These are phyloP conservation scores for Dendrobium officinale DNA, from an alignment of 106 monocot genomes.

Conservation along the genomic window DNA sequence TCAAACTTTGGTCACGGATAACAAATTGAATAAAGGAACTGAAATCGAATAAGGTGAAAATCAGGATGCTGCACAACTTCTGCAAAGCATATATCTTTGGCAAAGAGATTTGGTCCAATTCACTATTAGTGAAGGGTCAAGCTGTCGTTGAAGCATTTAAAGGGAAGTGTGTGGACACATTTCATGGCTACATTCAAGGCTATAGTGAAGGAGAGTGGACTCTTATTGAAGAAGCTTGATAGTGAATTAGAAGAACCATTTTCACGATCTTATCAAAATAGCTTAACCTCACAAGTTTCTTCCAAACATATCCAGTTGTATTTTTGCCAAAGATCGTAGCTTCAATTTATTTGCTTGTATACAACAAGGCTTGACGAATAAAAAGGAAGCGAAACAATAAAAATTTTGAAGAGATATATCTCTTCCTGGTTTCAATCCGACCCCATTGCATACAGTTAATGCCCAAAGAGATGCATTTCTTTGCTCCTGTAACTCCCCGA, in stretches of 20 bases:
- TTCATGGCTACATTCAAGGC: slow-evolving; percentile 36
- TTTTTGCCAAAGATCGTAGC: slow-evolving; percentile 75
- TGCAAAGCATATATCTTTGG: slow-evolving; percentile 53
- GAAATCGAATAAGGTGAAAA: slow-evolving; percentile 37
- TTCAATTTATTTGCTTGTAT: slow-evolving; percentile 68
- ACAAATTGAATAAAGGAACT: slow-evolving; percentile 78
- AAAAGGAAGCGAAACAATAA: no score
- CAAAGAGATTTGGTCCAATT: slow-evolving; percentile 47
- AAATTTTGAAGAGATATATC: no score
- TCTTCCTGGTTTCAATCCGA: no score
- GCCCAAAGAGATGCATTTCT: no score
- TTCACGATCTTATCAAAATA: slow-evolving; percentile 83
- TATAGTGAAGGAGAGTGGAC: slow-evolving; percentile 68
- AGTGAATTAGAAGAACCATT: slow-evolving; percentile 75
- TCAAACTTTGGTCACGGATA: slow-evolving; percentile 63
- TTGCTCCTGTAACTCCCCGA: no score
- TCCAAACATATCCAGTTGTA: slow-evolving; percentile 60
- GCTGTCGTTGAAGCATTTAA: slow-evolving; percentile 61
- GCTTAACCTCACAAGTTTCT: slow-evolving; percentile 69
- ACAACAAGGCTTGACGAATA: slow-evolving; percentile 42
- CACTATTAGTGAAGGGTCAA: slow-evolving; percentile 57
- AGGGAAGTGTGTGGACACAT: slow-evolving; percentile 33
- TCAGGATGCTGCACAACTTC: slow-evolving; percentile 18
- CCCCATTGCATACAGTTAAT: no score
- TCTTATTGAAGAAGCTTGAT: slow-evolving; percentile 79